A percentile compares a stretch with the other conserved stretches of the same genome.
Conservation (phyloP, 129 eudicot species). For the Oenanthe sinensis region DNA sequence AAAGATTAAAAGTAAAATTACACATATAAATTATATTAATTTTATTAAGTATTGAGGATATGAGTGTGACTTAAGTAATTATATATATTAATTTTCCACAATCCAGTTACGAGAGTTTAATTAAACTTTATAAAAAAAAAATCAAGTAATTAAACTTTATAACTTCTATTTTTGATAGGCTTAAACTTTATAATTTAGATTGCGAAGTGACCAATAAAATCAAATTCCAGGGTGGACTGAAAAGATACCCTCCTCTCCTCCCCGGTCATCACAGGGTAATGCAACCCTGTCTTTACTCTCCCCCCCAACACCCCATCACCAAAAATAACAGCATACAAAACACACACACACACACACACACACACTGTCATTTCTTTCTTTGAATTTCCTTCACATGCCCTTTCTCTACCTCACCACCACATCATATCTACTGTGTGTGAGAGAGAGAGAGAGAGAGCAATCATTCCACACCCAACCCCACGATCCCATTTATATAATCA, state of each 20-base stretch:
- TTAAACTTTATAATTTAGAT: too few relatives aligned
- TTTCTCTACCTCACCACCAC: neutral
- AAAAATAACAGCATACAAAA: neutral
- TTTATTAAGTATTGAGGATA: too few relatives aligned
- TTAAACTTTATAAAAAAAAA: too few relatives aligned
- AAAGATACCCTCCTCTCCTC: neutral
- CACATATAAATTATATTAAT: too few relatives aligned
- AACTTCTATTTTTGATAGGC: too few relatives aligned
- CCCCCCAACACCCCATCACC: neutral
- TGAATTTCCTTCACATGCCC: conserved; percentile 4
- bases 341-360: neutral
- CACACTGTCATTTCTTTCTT: neutral
- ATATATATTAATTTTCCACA: too few relatives aligned
- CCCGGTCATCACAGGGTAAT: neutral
- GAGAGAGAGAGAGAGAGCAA: neutral
- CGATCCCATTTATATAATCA: neutral
- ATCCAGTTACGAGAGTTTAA: too few relatives aligned
- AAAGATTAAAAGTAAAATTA: too few relatives aligned
- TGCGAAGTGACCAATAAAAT: too few relatives aligned
- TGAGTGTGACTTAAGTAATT: too few relatives aligned
- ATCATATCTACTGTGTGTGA: neutral
- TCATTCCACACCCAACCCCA: neutral
- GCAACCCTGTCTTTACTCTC: neutral
- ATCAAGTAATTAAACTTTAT: too few relatives aligned
- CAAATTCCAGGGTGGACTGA: neutral